These are phyloP conservation scores for Wallacemonas sp. DNA, from an alignment of 208 protist genomes.

Conservation along the genomic window DNA sequence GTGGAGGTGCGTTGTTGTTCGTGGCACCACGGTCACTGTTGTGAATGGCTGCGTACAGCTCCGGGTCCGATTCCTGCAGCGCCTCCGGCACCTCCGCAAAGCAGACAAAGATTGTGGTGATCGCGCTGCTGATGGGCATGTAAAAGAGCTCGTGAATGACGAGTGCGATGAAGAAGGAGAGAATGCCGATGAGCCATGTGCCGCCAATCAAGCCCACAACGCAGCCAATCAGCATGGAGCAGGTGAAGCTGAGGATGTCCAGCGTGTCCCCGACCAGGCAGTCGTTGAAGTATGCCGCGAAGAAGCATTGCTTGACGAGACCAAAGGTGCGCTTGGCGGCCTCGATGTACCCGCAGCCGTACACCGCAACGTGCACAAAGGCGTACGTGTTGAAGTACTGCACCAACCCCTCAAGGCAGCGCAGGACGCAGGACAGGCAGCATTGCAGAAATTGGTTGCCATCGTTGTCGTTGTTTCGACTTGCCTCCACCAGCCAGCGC, in stretches of 20 bases:
- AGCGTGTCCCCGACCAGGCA: constrained; percentile 72
- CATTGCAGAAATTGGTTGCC: constrained; percentile 40
- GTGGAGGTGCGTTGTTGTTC: constrained; percentile 50
- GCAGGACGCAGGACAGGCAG: constrained; percentile 44
- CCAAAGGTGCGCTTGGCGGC: constrained; percentile 86
- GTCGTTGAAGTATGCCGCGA: constrained; percentile 89
- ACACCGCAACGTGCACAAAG: constrained; percentile 92
- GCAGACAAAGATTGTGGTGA: constrained; percentile 90
- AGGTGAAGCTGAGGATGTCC: constrained; percentile 49
- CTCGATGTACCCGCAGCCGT: constrained; percentile 90
- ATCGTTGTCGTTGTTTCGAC: constrained; percentile 32
- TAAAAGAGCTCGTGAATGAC: constrained; percentile 72
- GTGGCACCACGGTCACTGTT: constrained; percentile 51
- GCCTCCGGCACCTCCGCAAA: constrained; percentile 84
- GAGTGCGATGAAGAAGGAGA: constrained; percentile 51
- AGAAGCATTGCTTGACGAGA: constrained; percentile 79
- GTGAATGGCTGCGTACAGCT: constrained; percentile 67
- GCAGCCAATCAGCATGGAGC: constrained; percentile 54
- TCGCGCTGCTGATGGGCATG: constrained; percentile 61
- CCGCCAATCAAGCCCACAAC: constrained; percentile 32
- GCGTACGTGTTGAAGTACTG: constrained; percentile 93
- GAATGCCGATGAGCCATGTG: constrained; percentile 35
- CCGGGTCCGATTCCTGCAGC: constrained; percentile 61
- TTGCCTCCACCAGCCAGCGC: constrained; percentile 44
- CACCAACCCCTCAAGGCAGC: constrained; percentile 70